Evolutionary conservation across 108 stramenopile genomes (phyloP).

Genomic region (Chaetoceros muelleri): DNA sequence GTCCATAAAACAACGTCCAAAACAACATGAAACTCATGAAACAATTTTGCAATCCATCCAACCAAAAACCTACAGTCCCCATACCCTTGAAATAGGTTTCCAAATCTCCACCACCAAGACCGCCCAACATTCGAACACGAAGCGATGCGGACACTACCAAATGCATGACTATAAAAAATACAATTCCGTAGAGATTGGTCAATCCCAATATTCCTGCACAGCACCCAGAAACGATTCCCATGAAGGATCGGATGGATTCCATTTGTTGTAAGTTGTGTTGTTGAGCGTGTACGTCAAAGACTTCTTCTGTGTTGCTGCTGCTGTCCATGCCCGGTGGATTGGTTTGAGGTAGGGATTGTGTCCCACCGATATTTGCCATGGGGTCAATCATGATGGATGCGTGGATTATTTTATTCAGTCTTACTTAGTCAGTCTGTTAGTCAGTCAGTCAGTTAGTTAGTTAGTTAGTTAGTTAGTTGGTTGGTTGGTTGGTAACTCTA

Average conservation of each 20-base stretch:
- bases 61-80: conserved; percentile 45
- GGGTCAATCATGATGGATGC: conserved; percentile 84
- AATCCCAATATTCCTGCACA: conserved; percentile 73
- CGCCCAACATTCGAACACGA: conserved; percentile 13
- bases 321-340: conserved; percentile 14
- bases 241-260: conserved; percentile 69
- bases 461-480: too few relatives aligned
- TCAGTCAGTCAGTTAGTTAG: too few relatives aligned
- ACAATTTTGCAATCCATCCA: conserved; percentile 63
- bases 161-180: conserved; percentile 54
- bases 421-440: too few relatives aligned
- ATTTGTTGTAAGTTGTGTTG: conserved; percentile 52
- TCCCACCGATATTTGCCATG: conserved; percentile 59
- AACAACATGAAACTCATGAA: conserved; percentile 75
- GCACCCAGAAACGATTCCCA: conserved; percentile 77
- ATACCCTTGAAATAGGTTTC: conserved; percentile 40
- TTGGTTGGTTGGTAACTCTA: too few relatives aligned
- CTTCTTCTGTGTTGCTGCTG: conserved; percentile 31
- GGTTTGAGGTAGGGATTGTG: conserved; percentile 6
- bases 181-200: conserved; percentile 61
- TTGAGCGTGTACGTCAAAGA: conserved; percentile 52
- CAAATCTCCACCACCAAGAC: conserved; percentile 15
- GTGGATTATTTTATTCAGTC: too few relatives aligned
- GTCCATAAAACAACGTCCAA: conserved; percentile 82
- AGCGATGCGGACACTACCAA: conserved; percentile 34